phyloP scores from a whole-genome alignment of 164 flowering plant genomes.

The Aristolochia californica region DNA sequence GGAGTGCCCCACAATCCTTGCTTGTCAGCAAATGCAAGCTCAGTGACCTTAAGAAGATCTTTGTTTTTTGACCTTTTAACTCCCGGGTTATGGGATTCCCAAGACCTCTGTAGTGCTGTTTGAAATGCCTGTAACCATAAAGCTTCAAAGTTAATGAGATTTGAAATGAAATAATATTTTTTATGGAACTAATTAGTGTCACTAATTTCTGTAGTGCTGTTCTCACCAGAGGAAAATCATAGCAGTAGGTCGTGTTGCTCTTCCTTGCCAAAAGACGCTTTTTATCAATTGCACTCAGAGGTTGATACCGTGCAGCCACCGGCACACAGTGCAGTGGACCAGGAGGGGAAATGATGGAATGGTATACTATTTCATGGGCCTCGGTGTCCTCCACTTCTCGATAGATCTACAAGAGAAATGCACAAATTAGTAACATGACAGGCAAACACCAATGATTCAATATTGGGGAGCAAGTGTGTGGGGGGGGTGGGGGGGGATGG shows the following conservation, averaged over 20 bases:
- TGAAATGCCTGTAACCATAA: constrained; percentile 72
- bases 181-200: too few species aligned
- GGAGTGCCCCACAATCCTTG: constrained; percentile 76
- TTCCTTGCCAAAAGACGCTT: constrained; percentile 85
- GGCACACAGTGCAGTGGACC: constrained; percentile 73
- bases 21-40: constrained; percentile 63
- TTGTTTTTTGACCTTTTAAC: constrained; percentile 35
- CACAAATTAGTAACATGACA: neutral
- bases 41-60: constrained; percentile 48
- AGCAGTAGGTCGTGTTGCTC: constrained; percentile 94
- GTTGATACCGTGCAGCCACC: constrained; percentile 60
- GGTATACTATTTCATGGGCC: constrained; percentile 50
- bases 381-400: constrained; percentile 70
- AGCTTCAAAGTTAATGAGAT: neutral
- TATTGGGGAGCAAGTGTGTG: too few species aligned
- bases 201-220: too few species aligned
- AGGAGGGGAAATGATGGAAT: constrained; percentile 29
- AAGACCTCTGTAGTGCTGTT: constrained; percentile 56
- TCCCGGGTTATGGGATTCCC: constrained; percentile 44
- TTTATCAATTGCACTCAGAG: constrained; percentile 64
- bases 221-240: constrained; percentile 89
- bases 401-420: constrained; percentile 44
- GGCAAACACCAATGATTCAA: too few species aligned
- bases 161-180: too few species aligned
- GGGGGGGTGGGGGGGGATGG: too few species aligned